phyloP scores from a whole-genome alignment of 2,329 filamentous ascomycete genomes.

The Fusarium sp. region DNA sequence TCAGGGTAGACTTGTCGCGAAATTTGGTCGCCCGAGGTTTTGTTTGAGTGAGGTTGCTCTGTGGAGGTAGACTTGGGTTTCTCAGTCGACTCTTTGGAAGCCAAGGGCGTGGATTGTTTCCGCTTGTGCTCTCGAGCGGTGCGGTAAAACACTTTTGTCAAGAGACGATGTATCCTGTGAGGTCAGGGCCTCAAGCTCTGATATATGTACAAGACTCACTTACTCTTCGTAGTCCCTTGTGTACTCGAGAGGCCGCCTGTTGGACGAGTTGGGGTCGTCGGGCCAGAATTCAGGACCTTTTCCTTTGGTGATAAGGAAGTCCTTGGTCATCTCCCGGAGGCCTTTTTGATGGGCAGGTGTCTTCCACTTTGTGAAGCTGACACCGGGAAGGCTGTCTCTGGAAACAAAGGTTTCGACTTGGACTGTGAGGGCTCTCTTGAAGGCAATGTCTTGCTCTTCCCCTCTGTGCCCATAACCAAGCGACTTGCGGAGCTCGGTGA shows the following conservation, averaged over 20 bases:
- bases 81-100: accelerated
- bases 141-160: conserved; percentile 27
- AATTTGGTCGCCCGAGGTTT: too few relatives aligned
- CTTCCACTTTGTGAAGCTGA: conserved; percentile 25
- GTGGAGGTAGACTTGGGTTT: not conserved
- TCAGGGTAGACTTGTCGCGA: not conserved
- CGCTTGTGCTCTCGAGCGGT: conserved; percentile 19
- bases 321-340: conserved; percentile 27
- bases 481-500: conserved; percentile 29
- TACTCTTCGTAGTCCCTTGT: conserved; percentile 19
- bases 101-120: not conserved
- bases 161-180: conserved; percentile 20
- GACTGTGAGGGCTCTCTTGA: conserved; percentile 22
- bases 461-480: conserved; percentile 31
- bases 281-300: conserved; percentile 38
- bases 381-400: not conserved
- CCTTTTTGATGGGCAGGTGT: conserved; percentile 24
- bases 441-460: conserved; percentile 21
- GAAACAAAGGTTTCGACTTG: conserved; percentile 22
- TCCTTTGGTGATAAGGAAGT: conserved; percentile 26
- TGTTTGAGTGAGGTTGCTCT: accelerated
- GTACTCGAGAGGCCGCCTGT: conserved; percentile 17
- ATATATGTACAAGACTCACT: not conserved
- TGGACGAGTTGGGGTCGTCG: not conserved
- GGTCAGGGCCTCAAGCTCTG: not conserved